phyloP scores from a whole-genome alignment of 345 rosid species.

The Salix purpurea region DNA sequence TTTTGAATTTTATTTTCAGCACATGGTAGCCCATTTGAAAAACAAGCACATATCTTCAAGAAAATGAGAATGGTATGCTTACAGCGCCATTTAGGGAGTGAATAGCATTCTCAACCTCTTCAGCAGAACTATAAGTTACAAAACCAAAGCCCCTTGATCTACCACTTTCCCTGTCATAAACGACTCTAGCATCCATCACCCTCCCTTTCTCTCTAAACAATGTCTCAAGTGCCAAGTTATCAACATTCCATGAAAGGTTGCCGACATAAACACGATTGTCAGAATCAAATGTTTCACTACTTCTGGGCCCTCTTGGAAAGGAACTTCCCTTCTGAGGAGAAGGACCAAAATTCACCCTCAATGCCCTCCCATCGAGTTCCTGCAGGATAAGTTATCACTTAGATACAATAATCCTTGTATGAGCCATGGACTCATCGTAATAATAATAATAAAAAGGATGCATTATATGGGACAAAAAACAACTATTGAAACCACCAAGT shows the following conservation, averaged over 20 bases:
- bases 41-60: not conserved
- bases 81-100: constrained; percentile 71
- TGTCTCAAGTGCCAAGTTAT: constrained; percentile 73
- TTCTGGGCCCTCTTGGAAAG: constrained; percentile 34
- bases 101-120: constrained; percentile 72
- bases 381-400: constrained; percentile 19
- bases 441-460: not conserved
- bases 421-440: not conserved
- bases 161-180: constrained; percentile 89
- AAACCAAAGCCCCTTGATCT: constrained; percentile 97
- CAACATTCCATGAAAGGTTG: constrained; percentile 93
- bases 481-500: not conserved
- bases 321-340: constrained; percentile 58
- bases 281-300: constrained; percentile 21
- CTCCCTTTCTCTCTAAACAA: constrained; percentile 83
- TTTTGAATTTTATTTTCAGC: not conserved
- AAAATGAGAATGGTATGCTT: constrained; percentile 33
- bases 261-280: constrained; percentile 74
- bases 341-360: constrained; percentile 88
- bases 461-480: not conserved
- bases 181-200: constrained; percentile 86
- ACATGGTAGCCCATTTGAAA: not conserved
- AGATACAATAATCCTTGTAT: not conserved
- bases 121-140: constrained; percentile 71
- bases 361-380: constrained; percentile 85